A percentile compares a stretch with the other conserved stretches of the same genome.
These are phyloP conservation scores for Teunomyces stri DNA, from an alignment of 805 yeast genomes.

Conservation along the genomic window DNA sequence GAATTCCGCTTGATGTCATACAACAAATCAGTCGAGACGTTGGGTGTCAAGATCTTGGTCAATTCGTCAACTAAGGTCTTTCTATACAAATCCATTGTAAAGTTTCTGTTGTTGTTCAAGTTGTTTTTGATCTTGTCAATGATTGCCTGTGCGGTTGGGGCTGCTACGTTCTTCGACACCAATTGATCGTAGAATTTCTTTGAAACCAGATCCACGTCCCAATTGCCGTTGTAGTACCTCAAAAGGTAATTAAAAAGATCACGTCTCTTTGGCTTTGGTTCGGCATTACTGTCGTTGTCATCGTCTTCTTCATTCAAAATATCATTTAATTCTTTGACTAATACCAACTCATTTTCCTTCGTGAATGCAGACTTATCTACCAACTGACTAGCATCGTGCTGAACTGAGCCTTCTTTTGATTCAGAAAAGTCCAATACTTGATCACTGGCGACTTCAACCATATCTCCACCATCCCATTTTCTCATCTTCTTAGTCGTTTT, in stretches of 20 bases:
- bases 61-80: conserved; percentile 62
- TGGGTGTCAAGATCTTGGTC: conserved; percentile 82
- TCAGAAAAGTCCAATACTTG: conserved; percentile 34
- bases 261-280: conserved; percentile 5
- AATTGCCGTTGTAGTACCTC: conserved; percentile 36
- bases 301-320: conserved; percentile 34
- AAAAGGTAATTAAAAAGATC: conserved; percentile 36
- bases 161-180: conserved; percentile 85
- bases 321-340: conserved; percentile 40
- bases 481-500: conserved; percentile 36
- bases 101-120: conserved; percentile 64
- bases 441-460: conserved; percentile 27
- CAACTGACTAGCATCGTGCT: conserved; percentile 3
- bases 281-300: conserved; percentile 24
- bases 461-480: conserved; percentile 41
- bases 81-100: conserved; percentile 68
- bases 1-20: conserved; percentile 65
- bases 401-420: conserved; percentile 9
- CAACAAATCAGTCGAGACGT: conserved; percentile 81
- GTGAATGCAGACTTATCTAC: conserved; percentile 35
- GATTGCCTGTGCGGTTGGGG: conserved; percentile 75
- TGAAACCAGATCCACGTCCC: conserved; percentile 60
- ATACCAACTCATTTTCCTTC: conserved; percentile 36
- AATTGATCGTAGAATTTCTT: conserved; percentile 70
- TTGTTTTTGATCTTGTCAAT: conserved; percentile 68